Conservation (phyloP, 108 stramenopile genomes). For the Skeletonema potamos region DNA sequence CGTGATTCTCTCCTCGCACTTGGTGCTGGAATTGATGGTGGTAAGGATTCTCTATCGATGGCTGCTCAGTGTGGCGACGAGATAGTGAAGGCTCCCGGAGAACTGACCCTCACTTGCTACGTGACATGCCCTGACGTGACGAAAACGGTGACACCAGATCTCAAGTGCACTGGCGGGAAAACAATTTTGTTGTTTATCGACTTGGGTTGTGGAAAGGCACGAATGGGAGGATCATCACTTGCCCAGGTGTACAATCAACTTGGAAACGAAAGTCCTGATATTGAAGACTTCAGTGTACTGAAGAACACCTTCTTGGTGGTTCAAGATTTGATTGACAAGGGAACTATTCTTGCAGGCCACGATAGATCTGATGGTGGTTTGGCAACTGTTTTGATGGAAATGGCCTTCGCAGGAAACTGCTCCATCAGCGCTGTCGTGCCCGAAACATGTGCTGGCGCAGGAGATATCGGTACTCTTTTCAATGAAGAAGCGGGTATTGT, state of each 20-base stretch:
- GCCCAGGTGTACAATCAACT: constrained; percentile 95
- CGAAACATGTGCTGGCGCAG: constrained; percentile 52
- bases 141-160: constrained; percentile 95
- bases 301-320: constrained; percentile 90
- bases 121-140: constrained; percentile 93
- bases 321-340: constrained; percentile 84
- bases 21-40: constrained; percentile 97
- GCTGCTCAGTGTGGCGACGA: constrained; percentile 94
- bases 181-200: constrained; percentile 85
- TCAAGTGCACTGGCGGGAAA: constrained; percentile 83
- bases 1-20: constrained; percentile 86
- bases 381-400: constrained; percentile 89
- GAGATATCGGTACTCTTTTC: constrained; percentile 86
- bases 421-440: constrained; percentile 88
- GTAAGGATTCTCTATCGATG: constrained; percentile 99
- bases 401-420: constrained; percentile 99
- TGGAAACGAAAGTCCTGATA: constrained; percentile 91
- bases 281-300: constrained; percentile 83
- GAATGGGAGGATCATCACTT: constrained; percentile 94
- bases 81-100: constrained; percentile 97
- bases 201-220: constrained; percentile 78
- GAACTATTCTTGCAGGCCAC: constrained; percentile 89
- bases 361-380: constrained; percentile 97
- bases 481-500: constrained; percentile 97
- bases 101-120: constrained; percentile 95